Percentiles rank a stretch among this genome's conserved stretches.
These are phyloP conservation scores for Neonectria neomacrospora DNA, from an alignment of 2,329 filamentous ascomycete genomes.

Conservation along the genomic window DNA sequence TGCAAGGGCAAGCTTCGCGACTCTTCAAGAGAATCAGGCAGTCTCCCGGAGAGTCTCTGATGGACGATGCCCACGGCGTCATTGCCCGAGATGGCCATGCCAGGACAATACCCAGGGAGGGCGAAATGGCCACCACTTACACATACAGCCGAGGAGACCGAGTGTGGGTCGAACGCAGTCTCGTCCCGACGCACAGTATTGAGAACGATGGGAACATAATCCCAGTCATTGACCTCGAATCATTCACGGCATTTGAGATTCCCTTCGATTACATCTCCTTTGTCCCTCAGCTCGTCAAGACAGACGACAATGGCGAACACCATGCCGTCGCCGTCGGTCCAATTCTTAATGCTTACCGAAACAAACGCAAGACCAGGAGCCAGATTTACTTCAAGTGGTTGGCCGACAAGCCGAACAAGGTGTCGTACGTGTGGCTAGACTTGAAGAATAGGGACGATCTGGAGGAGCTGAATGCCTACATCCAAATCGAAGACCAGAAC, in stretches of 20 bases:
- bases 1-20: conserved; percentile 17
- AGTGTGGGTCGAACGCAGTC: conserved; percentile 30
- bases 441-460: conserved; percentile 22
- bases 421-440: conserved; percentile 29
- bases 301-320: conserved; percentile 10
- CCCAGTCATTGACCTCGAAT: conserved; percentile 34
- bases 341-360: conserved; percentile 17
- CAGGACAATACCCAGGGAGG: conserved; percentile 14
- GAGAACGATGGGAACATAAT: conserved; percentile 17
- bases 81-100: conserved; percentile 31
- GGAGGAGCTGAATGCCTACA: conserved; percentile 17
- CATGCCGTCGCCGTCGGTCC: conserved; percentile 22
- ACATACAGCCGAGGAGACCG: conserved; percentile 30
- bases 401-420: conserved; percentile 17
- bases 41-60: conserved; percentile 3
- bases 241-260: conserved; percentile 25
- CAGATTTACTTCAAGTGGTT: conserved; percentile 31
- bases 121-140: conserved; percentile 10
- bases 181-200: conserved; percentile 20
- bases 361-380: conserved; percentile 22
- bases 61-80: conserved; percentile 35
- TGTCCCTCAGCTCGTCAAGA: conserved; percentile 27
- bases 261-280: conserved; percentile 32
- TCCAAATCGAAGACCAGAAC: conserved; percentile 7
- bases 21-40: conserved; percentile 18